Conservation (phyloP, 257 asterid species). For the Misopates orontium region DNA sequence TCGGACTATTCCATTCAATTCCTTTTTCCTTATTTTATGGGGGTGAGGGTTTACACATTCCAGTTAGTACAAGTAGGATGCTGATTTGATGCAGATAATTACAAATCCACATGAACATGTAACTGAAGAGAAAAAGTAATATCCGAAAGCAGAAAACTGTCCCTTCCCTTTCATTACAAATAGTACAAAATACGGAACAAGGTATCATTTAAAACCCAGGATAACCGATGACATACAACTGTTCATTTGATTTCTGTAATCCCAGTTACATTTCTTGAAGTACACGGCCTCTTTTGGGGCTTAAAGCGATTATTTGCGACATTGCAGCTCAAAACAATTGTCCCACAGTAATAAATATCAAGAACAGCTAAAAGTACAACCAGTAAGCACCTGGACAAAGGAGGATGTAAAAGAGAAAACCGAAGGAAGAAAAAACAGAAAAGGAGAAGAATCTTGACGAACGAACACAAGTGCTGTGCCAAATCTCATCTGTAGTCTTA, state of each 20-base stretch:
- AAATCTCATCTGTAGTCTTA: constrained; percentile 31
- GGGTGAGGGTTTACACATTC: too few species aligned
- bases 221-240: constrained; percentile 25
- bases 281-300: constrained; percentile 39
- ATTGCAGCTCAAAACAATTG: constrained; percentile 44
- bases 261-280: constrained; percentile 42
- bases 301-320: constrained; percentile 43
- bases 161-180: too few species aligned
- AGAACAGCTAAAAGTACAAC: constrained; percentile 36
- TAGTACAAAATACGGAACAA: too few species aligned
- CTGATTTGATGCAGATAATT: too few species aligned
- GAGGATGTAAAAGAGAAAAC: not conserved
- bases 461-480: constrained; percentile 30
- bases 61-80: too few species aligned
- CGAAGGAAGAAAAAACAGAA: not conserved
- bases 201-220: not conserved
- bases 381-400: constrained; percentile 33
- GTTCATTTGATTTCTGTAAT: constrained; percentile 31
- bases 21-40: too few species aligned
- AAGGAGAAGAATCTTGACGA: not conserved
- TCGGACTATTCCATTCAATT: too few species aligned
- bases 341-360: constrained; percentile 36
- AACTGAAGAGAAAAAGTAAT: too few species aligned
- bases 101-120: too few species aligned
- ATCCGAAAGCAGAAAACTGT: too few species aligned